phyloP scores from a whole-genome alignment of 495 filamentous ascomycete species.

The Annulohypoxylon nitens region DNA sequence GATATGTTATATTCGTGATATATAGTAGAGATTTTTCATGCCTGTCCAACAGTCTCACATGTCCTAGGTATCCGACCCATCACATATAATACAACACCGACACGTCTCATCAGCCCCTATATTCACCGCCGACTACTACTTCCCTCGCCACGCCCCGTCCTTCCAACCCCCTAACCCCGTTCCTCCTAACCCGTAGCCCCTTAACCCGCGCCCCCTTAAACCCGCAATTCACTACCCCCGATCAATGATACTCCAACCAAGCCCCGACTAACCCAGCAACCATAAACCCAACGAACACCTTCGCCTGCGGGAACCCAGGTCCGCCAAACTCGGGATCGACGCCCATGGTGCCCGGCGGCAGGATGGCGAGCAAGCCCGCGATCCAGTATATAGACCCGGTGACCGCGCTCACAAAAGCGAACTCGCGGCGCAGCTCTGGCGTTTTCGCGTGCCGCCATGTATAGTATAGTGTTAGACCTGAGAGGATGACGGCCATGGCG shows the following conservation, averaged over 20 bases:
- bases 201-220: too few species aligned
- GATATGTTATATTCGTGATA: background rate
- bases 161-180: too few species aligned
- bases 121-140: too few species aligned
- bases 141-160: too few species aligned
- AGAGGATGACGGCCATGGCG: slow-evolving; percentile 60
- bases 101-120: too few species aligned
- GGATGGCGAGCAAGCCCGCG: slow-evolving; percentile 59
- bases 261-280: slow-evolving; percentile 51
- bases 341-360: slow-evolving; percentile 64
- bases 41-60: background rate
- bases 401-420: slow-evolving; percentile 56
- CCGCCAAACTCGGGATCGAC: slow-evolving; percentile 69
- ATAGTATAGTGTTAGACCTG: slow-evolving; percentile 63
- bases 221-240: too few species aligned
- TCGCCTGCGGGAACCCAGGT: slow-evolving; percentile 62
- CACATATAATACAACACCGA: too few species aligned
- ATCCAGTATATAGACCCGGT: slow-evolving; percentile 66
- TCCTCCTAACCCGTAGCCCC: too few species aligned
- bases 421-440: slow-evolving; percentile 48
- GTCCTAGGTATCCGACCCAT: too few species aligned
- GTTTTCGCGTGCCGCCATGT: slow-evolving; percentile 54
- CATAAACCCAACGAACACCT: slow-evolving; percentile 52
- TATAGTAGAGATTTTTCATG: slow-evolving; percentile 2
- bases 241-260: slow-evolving; percentile 46